Conservation (phyloP, 208 protist species). For the Lotmaria passim region DNA sequence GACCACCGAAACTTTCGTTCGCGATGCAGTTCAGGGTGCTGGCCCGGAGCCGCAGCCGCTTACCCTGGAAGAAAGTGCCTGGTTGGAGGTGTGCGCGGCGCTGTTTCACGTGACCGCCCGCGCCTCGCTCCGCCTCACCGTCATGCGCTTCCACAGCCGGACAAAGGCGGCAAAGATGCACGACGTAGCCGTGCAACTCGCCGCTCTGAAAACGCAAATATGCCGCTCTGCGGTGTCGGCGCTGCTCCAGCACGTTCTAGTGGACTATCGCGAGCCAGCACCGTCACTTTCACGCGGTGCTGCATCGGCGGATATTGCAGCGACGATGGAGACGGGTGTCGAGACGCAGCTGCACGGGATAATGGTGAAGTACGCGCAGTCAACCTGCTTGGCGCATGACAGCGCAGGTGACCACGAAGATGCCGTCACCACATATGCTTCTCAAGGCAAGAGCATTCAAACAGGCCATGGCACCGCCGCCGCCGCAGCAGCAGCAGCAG, state of each 20-base stretch:
- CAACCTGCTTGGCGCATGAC: no score
- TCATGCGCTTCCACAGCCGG: neutral
- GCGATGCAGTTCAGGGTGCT: no score
- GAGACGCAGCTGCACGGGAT: no score
- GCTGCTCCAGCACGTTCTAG: slow-evolving; percentile 5
- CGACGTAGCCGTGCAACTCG: neutral
- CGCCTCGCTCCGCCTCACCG: neutral
- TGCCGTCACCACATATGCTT: no score
- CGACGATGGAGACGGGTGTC: neutral
- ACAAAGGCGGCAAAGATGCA: neutral
- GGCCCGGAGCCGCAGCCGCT: no score
- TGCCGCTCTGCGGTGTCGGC: neutral
- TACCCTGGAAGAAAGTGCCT: neutral
- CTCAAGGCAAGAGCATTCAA: no score
- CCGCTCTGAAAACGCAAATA: neutral
- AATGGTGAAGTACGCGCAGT: no score
- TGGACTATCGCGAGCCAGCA: neutral
- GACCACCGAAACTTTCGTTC: no score
- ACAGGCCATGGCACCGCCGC: no score
- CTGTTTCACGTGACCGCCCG: neutral
- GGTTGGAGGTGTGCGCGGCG: slow-evolving; percentile 12
- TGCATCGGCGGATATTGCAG: neutral
- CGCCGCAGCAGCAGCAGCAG: no score
- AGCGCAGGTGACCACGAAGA: no score
- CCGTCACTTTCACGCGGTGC: no score